phyloP scores from a whole-genome alignment of 202 grass and related monocot genomes.

The Cymbopogon flexuosus region DNA sequence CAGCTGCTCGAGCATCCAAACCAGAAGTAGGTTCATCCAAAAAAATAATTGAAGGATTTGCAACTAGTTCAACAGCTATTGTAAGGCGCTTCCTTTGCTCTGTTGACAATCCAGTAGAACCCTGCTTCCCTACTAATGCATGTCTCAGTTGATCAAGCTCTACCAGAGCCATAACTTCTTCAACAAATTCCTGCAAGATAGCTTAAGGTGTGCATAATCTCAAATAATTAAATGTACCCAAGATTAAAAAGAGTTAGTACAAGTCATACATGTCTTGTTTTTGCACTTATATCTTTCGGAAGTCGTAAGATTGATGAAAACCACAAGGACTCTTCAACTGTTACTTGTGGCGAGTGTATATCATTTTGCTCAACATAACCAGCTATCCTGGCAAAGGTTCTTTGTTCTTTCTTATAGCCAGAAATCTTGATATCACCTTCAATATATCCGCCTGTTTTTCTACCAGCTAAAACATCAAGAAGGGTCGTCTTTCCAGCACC shows the following conservation, averaged over 20 bases:
- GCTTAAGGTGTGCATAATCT: not conserved
- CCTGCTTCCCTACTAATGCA: conserved; percentile 66
- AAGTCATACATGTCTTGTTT: conserved; percentile 42
- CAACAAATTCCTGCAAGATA: conserved; percentile 57
- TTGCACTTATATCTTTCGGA: conserved; percentile 41
- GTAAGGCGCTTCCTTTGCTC: conserved; percentile 88
- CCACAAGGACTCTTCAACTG: conserved; percentile 71
- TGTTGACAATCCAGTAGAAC: conserved; percentile 60
- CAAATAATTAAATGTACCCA: not conserved
- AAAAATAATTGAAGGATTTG: conserved; percentile 87
- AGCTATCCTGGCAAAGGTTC: conserved; percentile 65
- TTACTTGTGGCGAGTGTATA: conserved; percentile 81
- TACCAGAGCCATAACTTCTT: conserved; percentile 70
- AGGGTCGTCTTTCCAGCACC: conserved; percentile 82
- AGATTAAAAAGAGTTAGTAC: not conserved
- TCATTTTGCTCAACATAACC: conserved; percentile 91
- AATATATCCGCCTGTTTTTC: conserved; percentile 72
- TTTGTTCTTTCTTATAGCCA: conserved; percentile 64
- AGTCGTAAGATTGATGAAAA: conserved; percentile 72
- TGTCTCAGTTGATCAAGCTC: conserved; percentile 58
- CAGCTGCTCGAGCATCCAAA: conserved; percentile 76
- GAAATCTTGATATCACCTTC: conserved; percentile 72
- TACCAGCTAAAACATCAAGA: conserved; percentile 73
- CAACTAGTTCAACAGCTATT: conserved; percentile 78
- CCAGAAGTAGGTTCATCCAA: conserved; percentile 84